Percentiles rank a stretch among this genome's conserved stretches.
Conservation (phyloP, 768 basidiomycete species). For the Suillus ampliporus region DNA sequence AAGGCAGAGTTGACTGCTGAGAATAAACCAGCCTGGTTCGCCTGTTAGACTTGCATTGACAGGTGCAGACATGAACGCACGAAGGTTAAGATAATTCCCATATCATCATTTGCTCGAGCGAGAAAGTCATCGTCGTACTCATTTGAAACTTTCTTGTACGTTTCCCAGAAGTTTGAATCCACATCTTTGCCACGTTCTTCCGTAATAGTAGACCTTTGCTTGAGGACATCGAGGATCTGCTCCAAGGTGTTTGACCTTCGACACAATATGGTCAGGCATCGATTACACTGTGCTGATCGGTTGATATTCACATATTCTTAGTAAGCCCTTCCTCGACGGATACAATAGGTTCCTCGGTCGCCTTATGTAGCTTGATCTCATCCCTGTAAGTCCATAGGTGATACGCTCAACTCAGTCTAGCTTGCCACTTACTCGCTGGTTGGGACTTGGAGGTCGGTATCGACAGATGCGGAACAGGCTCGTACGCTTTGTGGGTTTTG, state of each 20-base stretch:
- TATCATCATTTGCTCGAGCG: slow-evolving; percentile 15
- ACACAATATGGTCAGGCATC: neutral
- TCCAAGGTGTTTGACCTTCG: neutral
- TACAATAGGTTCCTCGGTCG: no score
- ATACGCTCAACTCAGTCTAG: no score
- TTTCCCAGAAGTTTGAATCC: slow-evolving; percentile 15
- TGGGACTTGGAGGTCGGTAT: no score
- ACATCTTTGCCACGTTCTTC: slow-evolving; percentile 8
- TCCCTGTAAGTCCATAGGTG: no score
- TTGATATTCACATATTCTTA: no score
- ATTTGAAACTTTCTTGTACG: slow-evolving; percentile 16
- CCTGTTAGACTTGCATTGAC: neutral
- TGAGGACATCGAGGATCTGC: neutral
- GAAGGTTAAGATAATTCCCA: slow-evolving; percentile 25
- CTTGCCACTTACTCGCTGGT: no score
- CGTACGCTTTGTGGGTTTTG: no score
- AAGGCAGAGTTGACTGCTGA: slow-evolving; percentile 43
- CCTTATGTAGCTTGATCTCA: no score
- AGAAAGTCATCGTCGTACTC: slow-evolving; percentile 19
- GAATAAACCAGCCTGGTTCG: slow-evolving; percentile 44
- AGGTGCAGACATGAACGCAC: slow-evolving; percentile 11
- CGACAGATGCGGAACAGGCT: no score
- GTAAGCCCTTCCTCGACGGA: no score
- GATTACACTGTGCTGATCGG: no score
- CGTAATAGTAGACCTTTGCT: no score